Evolutionary conservation across 495 filamentous ascomycete species (phyloP), one percentile per base, ranked within the genome.

Genomic region (Aspergillus heteromorphus): DNA sequence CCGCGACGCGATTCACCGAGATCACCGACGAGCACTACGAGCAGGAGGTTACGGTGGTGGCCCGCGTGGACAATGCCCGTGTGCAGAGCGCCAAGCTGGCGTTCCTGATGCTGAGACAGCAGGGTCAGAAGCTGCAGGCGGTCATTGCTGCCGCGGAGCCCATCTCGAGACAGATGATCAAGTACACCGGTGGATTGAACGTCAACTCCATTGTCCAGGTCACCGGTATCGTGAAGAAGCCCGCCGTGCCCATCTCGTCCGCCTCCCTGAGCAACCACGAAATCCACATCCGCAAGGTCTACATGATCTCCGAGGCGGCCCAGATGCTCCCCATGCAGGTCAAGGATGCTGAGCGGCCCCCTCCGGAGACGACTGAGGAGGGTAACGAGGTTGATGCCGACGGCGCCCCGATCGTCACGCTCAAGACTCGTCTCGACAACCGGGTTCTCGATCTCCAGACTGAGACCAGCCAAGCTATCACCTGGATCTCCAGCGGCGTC

Each of bases 61-160:
- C 87, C 6, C 87, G 89, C 71, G 76, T 97, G 21, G 90, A 96
- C 68, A 95, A 93, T 73, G 75, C 87, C 18, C 79, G 92, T 58
- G 85, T 87, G 56, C 89, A 97, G 75, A 88, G 89, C 59, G 87
- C 90, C 55, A 95, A 96, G 73, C 84, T 97, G 77, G 87, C 83
- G 51, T 97, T 97, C 74, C 79, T 97, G 64, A 89, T 93, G 70
- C 80, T 97, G 51, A 79, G 91, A 52, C 86, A 96, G 75, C 85
- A 88, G 65, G 83, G 84, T 45, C 82, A 84, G 64, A 86, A 89
- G 21, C 83, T 96, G 16, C 92, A 96, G 76, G 91, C 83, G 49
- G 82, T 87, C 31, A 78, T 88, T 60, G 75, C 84, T 49, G 82
- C 84, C 19, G 74, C 65, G 38, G 62, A 75, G 53, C 72, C 75